Evolutionary conservation across 352 stramenopile genomes (phyloP), one percentile per base, ranked within the genome.

Genomic region (Salisapilia sapeloensis): DNA sequence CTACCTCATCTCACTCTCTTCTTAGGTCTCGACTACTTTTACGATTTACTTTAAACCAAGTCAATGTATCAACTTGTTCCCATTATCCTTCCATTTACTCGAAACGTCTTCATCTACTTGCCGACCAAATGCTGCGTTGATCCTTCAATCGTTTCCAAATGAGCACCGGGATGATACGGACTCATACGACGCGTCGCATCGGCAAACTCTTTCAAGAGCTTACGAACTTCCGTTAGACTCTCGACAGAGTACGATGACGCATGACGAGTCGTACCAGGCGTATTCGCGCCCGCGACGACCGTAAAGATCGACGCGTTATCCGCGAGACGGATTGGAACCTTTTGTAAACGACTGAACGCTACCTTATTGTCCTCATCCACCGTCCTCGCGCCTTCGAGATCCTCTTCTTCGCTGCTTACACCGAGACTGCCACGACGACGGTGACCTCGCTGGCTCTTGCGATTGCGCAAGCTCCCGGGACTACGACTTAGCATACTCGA

Each of bases 281-380:
- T 64, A 35, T 83, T 64, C 10, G 57, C 46, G 0, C 67, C 67
- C 23, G 81, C 67, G 2, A 80, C 51, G 13, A 84, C 56, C 13
- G 62, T 72, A 41, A 74, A 84, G 13, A 81, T 71, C 15, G 60
- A 47, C n/a, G 72, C 67, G 24, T 74, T 44, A 24, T 78, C 60
- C 4, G 67, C 60, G 29, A 84, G 49, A 19, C 58, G 60, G 21
- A 84, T 57, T 4, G 67, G 67, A 19, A 84, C 62, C 23, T 81
- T 81, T 24, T 84, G 67, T 29, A 84, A 52, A 2, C 60, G 67
- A 29, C 61, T 84, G 28, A 84, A 84, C 4, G 60, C 54, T 13
- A 84, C 67, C 34, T 80, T 81, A 44, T 84, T 81, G 40, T 84
- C 67, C 33, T 76, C 64, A 19, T 84, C 61, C n/a, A 79, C 37